Conservation (phyloP, 768 basidiomycete species). For the Termitomyces eurrhizus region DNA sequence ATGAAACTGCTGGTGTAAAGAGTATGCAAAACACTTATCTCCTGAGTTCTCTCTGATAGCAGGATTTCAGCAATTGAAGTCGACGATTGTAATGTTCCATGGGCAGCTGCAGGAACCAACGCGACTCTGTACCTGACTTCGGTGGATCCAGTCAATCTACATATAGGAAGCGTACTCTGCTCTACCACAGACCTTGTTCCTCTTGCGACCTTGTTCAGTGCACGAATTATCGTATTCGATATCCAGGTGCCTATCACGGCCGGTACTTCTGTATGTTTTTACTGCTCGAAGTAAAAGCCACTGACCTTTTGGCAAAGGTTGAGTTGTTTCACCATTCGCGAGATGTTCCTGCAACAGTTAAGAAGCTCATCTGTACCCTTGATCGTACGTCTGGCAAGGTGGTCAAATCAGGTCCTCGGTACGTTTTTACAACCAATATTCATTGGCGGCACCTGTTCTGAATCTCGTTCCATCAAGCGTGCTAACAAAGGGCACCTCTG, state of each 20-base stretch:
- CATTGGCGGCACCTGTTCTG: not conserved
- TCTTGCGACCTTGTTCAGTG: constrained; percentile 72
- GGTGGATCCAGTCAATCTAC: constrained; percentile 84
- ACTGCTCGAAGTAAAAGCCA: not conserved
- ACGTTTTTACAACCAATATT: constrained; percentile 11
- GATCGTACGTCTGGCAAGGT: constrained; percentile 77
- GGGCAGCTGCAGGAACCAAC: constrained; percentile 90
- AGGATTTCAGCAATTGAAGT: constrained; percentile 71
- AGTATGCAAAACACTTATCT: constrained; percentile 31
- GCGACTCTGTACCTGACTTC: constrained; percentile 79
- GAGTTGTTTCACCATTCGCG: constrained; percentile 94
- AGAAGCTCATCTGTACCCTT: constrained; percentile 71
- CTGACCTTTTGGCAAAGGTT: constrained; percentile 42
- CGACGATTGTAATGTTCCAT: constrained; percentile 72
- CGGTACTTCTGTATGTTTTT: constrained; percentile 67
- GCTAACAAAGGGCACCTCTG: constrained; percentile 78
- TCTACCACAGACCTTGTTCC: constrained; percentile 68
- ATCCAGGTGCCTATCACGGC: constrained; percentile 83
- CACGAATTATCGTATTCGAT: constrained; percentile 93
- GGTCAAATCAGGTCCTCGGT: constrained; percentile 81
- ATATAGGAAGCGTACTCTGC: constrained; percentile 88
- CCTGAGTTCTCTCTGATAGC: not conserved
- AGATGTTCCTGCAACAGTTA: constrained; percentile 87
- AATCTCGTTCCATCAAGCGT: constrained; percentile 39
- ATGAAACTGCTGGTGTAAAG: constrained; percentile 81